A percentile compares a stretch with the other conserved stretches of the same genome.
Conservation (phyloP, 192 early-diverging fungal genomes). For the Coemansia sp. region DNA sequence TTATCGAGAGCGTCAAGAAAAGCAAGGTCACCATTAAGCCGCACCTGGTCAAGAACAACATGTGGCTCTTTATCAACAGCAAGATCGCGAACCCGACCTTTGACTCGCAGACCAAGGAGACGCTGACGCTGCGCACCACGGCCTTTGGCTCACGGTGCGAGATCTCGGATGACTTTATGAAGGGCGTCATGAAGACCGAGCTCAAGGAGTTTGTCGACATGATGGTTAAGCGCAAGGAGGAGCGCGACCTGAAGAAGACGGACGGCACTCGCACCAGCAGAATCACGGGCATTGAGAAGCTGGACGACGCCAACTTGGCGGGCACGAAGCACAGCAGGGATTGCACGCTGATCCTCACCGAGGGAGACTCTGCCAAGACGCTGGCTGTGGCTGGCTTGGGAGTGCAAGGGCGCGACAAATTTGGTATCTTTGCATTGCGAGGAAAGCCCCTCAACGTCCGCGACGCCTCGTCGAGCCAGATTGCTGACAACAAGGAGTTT, state of each 20-base stretch:
- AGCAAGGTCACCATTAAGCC: slow-evolving; percentile 73
- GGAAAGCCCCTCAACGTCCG: slow-evolving; percentile 98
- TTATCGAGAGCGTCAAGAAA: slow-evolving; percentile 72
- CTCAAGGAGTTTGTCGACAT: slow-evolving; percentile 79
- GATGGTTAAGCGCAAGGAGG: slow-evolving; percentile 68
- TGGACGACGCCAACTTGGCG: slow-evolving; percentile 94
- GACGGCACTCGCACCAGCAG: slow-evolving; percentile 72
- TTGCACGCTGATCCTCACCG: slow-evolving; percentile 95
- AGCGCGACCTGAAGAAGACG: slow-evolving; percentile 81
- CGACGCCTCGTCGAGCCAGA: slow-evolving; percentile 68
- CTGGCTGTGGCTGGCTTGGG: slow-evolving; percentile 82
- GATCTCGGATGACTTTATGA: slow-evolving; percentile 76
- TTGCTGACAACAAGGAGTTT: slow-evolving; percentile 85
- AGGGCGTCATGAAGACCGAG: slow-evolving; percentile 78
- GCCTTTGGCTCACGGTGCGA: slow-evolving; percentile 81
- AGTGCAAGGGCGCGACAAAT: slow-evolving; percentile 86
- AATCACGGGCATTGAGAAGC: slow-evolving; percentile 78
- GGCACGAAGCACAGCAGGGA: slow-evolving; percentile 67
- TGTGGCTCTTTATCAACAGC: slow-evolving; percentile 94
- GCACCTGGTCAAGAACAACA: slow-evolving; percentile 81
- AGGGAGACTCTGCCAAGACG: slow-evolving; percentile 95
- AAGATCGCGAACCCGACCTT: slow-evolving; percentile 92
- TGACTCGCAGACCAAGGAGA: slow-evolving; percentile 98
- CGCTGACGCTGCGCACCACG: slow-evolving; percentile 73
- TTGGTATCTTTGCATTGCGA: slow-evolving; percentile 92